These are phyloP conservation scores for Botrytis galanthina DNA, from an alignment of 2,329 filamentous ascomycete species.

Conservation along the genomic window DNA sequence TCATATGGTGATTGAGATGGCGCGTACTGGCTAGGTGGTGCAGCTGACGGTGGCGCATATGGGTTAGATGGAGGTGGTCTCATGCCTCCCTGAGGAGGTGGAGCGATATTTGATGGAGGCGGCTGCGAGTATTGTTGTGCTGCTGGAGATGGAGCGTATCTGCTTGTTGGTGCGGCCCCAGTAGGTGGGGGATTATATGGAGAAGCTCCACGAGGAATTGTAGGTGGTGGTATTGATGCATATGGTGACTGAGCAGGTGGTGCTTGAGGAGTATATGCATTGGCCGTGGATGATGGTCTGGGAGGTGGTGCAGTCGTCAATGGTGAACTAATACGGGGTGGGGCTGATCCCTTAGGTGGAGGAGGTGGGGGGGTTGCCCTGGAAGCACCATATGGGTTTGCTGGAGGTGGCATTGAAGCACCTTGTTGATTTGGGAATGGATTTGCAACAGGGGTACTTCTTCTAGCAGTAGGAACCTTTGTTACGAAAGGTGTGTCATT, in stretches of 20 bases:
- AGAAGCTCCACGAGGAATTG: constrained; percentile 71
- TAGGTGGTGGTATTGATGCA: constrained; percentile 48
- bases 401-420: constrained; percentile 54
- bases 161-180: constrained; percentile 65
- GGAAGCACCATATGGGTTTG: constrained; percentile 56
- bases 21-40: constrained; percentile 58
- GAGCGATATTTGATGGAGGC: constrained; percentile 41
- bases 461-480: constrained; percentile 67
- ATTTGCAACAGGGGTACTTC: constrained; percentile 63
- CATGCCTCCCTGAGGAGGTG: constrained; percentile 43
- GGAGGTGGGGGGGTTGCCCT: constrained; percentile 69
- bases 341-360: constrained; percentile 75
- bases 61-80: constrained; percentile 49
- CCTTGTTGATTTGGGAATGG: constrained; percentile 64
- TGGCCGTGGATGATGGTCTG: constrained; percentile 56
- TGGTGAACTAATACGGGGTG: constrained; percentile 71
- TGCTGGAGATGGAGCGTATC: constrained; percentile 70
- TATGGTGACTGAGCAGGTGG: constrained; percentile 42
- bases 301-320: constrained; percentile 49
- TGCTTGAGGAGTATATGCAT: constrained; percentile 62
- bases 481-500: constrained; percentile 90
- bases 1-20: constrained; percentile 57
- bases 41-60: constrained; percentile 44
- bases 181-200: constrained; percentile 82
- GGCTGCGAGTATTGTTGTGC: constrained; percentile 52